A percentile compares a stretch with the other conserved stretches of the same genome.
Evolutionary conservation across 768 basidiomycete species (phyloP).

Genomic region (Auricularia auricula-judae): DNA sequence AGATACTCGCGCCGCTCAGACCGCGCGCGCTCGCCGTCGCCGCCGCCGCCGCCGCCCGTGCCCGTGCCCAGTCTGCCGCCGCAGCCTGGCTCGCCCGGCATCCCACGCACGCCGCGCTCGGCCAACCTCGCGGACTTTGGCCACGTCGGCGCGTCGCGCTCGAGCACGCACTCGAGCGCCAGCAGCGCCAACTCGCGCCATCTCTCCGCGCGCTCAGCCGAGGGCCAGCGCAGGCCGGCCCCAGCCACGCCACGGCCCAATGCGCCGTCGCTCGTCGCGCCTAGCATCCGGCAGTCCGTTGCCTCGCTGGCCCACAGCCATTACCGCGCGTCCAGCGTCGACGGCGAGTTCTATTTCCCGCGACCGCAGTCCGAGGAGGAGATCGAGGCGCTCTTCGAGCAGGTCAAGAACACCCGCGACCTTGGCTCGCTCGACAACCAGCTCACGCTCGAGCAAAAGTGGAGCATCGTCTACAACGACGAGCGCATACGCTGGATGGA

Average conservation of each 20-base stretch:
- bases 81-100: neutral
- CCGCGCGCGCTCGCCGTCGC: neutral
- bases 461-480: constrained; percentile 79
- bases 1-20: neutral
- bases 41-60: neutral
- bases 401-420: constrained; percentile 60
- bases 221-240: neutral
- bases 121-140: neutral
- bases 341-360: constrained; percentile 53
- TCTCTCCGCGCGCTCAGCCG: neutral
- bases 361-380: constrained; percentile 68
- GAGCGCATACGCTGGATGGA: constrained; percentile 72
- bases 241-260: neutral
- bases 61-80: neutral
- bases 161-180: neutral
- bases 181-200: neutral
- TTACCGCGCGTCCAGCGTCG: constrained; percentile 2
- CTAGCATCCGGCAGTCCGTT: neutral
- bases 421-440: constrained; percentile 37
- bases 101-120: neutral
- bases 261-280: neutral
- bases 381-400: constrained; percentile 71
- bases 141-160: neutral
- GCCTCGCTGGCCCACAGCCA: neutral
- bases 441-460: constrained; percentile 75